Percentiles rank a stretch among this genome's conserved stretches.
Conservation (phyloP, 2,329 filamentous ascomycete species). For the Piedraia hortae region DNA sequence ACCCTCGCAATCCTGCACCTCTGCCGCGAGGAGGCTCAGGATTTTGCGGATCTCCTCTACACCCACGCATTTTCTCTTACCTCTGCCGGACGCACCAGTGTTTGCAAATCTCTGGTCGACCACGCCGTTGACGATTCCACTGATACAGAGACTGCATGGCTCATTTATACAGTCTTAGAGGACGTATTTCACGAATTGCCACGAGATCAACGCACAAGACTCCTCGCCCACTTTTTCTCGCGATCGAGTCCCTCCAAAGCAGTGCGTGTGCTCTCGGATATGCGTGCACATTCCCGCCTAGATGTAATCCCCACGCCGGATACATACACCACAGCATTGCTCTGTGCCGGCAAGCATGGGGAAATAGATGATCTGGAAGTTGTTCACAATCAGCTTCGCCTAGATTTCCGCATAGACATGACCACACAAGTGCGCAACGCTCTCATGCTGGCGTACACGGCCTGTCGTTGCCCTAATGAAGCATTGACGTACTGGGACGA, state of each 20-base stretch:
- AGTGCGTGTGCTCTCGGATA: conserved; percentile 65
- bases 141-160: conserved; percentile 36
- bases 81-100: conserved; percentile 35
- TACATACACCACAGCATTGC: conserved; percentile 53
- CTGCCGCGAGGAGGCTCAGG: conserved; percentile 45
- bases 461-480: conserved; percentile 34
- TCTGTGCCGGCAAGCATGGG: conserved; percentile 28
- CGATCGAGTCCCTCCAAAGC: conserved; percentile 63
- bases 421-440: conserved; percentile 56
- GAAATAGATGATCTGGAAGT: conserved; percentile 35
- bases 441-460: conserved; percentile 62
- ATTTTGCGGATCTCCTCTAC: conserved; percentile 59
- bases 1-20: conserved; percentile 49
- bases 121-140: conserved; percentile 38
- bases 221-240: conserved; percentile 67
- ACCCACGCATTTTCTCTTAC: conserved; percentile 45
- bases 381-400: conserved; percentile 80
- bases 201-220: conserved; percentile 32
- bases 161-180: conserved; percentile 29
- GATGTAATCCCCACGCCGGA: conserved; percentile 38
- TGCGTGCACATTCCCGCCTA: conserved; percentile 47
- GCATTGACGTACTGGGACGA: conserved; percentile 62
- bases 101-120: conserved; percentile 36
- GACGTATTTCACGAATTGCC: conserved; percentile 34
- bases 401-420: conserved; percentile 56